Base-by-base conservation (phyloP, 2,329 filamentous ascomycete genomes). In the Achaetomium macrosporum region DNA sequence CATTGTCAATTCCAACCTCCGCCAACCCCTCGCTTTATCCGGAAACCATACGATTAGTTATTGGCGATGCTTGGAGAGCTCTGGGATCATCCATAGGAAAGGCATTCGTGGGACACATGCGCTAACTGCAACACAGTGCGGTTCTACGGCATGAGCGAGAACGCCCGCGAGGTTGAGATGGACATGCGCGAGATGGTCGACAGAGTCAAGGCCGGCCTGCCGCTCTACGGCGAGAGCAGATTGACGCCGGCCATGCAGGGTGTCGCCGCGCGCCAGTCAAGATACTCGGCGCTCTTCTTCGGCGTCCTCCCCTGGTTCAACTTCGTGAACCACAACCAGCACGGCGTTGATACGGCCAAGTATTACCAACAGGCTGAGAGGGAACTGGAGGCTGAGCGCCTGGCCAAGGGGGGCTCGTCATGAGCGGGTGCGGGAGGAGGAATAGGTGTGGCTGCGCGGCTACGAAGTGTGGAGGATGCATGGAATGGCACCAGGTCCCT, bases 181-280 rank as follows among this genome's bases (percentile, higher is more conserved):
- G 93, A 99, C 69, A 97, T 97, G 91, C 82, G 83, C 60, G 93
- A 99, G 73, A 99, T 99, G 93, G 91, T 96, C 36, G 82, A 84
- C 70, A 95, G 92, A 74, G 91, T 97, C 69, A 99, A 97, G 81
- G 82, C 80, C 55, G 92, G 92, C 60, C 81, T 95, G 76, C 80
- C 93, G 35, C 76, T 97, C 45, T 99, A 99, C 72, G 93, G 93
- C 65, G 82, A 80, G 64, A 89, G 84, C 65, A 74, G 75, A 49
- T 73, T 96, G 64, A 87, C 85, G 53, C 85, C 91, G 59, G 89
- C 96, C 73, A 87, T 96, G 77, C 93, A 99, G 73, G 93, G 92
- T 55, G 87, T 96, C 37, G 91, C 93, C 48, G 84, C 89, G 55
- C 80, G 93, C 63, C 95, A 99, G 76, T 96, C 90, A 66, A 81